Conservation (phyloP, 2,329 filamentous ascomycete species). For the Macrophomina tecta region DNA sequence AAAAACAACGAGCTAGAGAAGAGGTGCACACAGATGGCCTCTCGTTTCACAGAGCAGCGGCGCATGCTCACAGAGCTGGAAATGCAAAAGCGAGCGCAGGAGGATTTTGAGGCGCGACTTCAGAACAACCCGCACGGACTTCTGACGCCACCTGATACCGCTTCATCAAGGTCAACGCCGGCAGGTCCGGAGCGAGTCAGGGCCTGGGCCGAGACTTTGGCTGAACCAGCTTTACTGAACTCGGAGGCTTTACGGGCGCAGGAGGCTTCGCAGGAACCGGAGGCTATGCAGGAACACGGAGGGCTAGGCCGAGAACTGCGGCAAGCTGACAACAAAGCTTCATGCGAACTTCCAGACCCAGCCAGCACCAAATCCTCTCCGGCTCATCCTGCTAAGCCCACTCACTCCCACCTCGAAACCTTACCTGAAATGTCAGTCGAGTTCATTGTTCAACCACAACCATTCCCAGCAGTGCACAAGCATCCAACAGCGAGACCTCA, state of each 20-base stretch:
- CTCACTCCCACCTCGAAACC: too few relatives aligned
- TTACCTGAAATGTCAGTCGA: not conserved
- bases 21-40: not conserved
- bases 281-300: not conserved
- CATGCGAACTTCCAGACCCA: not conserved
- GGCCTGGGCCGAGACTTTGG: conserved; percentile 11
- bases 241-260: not conserved
- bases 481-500: not conserved
- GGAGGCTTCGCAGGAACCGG: conserved; percentile 8
- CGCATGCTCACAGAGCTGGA: conserved; percentile 2
- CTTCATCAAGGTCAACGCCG: not conserved
- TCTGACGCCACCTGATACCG: not conserved
- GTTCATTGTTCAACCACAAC: not conserved
- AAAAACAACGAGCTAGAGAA: conserved; percentile 2
- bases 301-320: not conserved
- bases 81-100: not conserved
- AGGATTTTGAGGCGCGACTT: not conserved
- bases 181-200: conserved; percentile 10
- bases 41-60: not conserved
- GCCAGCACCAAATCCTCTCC: not conserved
- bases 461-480: not conserved
- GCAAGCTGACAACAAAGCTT: not conserved
- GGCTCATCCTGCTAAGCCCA: not conserved
- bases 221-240: not conserved
- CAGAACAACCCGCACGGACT: not conserved